A percentile compares a stretch with the other conserved stretches of the same genome.
Conservation (phyloP, 163 green algal genomes). For the Picocystis sp. region DNA sequence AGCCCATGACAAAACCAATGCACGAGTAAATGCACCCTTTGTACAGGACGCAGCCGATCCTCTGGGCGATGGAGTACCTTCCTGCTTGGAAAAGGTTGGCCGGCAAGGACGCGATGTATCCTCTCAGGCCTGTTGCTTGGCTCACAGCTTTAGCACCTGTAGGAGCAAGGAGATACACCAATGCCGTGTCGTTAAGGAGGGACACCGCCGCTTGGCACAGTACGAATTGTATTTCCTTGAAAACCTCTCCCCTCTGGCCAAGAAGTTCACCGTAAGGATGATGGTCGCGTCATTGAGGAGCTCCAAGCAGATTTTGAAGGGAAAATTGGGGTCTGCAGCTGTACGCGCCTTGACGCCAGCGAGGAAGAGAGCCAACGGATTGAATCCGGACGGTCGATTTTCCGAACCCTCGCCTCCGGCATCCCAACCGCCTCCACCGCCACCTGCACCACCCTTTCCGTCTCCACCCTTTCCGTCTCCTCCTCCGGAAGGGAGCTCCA, state of each 20-base stretch:
- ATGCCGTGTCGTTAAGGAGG: neutral
- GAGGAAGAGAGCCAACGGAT: no score
- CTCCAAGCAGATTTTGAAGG: conserved; percentile 1
- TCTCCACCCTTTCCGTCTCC: no score
- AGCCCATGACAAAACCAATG: neutral
- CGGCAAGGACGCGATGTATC: neutral
- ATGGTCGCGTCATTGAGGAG: neutral
- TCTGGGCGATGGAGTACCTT: neutral
- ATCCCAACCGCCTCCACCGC: no score
- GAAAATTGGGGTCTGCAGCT: neutral
- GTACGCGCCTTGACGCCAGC: no score
- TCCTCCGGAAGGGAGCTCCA: no score
- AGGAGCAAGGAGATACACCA: neutral
- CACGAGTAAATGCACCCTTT: neutral
- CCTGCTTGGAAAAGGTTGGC: neutral
- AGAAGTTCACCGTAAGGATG: neutral
- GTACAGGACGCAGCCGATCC: neutral
- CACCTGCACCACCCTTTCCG: no score
- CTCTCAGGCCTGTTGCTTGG: neutral
- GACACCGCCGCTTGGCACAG: neutral
- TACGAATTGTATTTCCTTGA: conserved; percentile 4
- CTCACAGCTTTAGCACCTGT: neutral
- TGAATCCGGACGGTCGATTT: no score
- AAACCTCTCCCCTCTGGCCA: neutral
- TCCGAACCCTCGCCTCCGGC: no score